Conservation (phyloP, 495 filamentous ascomycete genomes). For the Lophium mytilinum region DNA sequence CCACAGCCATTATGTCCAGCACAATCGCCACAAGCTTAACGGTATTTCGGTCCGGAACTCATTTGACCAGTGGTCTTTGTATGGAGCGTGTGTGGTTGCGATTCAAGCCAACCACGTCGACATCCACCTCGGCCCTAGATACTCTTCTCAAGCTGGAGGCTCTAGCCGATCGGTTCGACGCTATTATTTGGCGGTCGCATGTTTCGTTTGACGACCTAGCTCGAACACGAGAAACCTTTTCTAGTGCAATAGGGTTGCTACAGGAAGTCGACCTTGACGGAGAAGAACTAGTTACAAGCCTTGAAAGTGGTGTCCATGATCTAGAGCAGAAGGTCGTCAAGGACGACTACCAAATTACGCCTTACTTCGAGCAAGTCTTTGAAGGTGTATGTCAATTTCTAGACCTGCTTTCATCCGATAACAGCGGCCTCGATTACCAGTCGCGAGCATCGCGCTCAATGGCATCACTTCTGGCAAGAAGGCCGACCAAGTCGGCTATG, state of each 20-base stretch:
- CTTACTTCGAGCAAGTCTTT: conserved; percentile 54
- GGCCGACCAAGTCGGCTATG: conserved; percentile 9
- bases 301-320: conserved; percentile 14
- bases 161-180: conserved; percentile 69
- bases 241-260: conserved; percentile 16
- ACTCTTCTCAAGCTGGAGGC: conserved; percentile 53
- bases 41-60: conserved; percentile 4
- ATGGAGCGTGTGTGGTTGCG: conserved; percentile 79
- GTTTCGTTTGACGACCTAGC: conserved; percentile 17
- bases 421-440: too few species aligned
- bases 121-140: conserved; percentile 42
- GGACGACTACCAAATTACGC: conserved; percentile 7
- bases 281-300: conserved; percentile 13
- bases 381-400: conserved; percentile 58
- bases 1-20: background rate
- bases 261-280: conserved; percentile 12
- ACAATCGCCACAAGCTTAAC: background rate
- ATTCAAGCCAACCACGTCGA: conserved; percentile 58
- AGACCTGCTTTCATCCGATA: conserved; percentile 6
- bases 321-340: conserved; percentile 13
- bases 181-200: conserved; percentile 41
- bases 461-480: conserved; percentile 11
- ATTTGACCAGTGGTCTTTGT: conserved; percentile 54
- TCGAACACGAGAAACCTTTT: conserved; percentile 27
- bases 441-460: background rate